These are phyloP conservation scores for Eremochloa ophiuroides DNA, from an alignment of 176 grass and related monocot genomes.

Conservation along the genomic window DNA sequence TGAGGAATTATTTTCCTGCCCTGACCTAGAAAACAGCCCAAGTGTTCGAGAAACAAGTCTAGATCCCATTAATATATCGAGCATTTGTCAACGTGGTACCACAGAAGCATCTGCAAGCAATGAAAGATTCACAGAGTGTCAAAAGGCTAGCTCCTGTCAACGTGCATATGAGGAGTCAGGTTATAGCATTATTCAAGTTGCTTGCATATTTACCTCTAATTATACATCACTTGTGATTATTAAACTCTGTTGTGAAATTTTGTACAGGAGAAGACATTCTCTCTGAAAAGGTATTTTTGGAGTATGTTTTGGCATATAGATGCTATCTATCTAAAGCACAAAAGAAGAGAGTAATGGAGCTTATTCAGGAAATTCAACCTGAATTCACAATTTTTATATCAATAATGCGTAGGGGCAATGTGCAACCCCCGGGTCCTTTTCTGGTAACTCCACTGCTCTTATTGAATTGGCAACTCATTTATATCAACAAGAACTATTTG, in stretches of 20 bases:
- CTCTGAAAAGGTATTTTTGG: not conserved
- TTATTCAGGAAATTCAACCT: slow-evolving; percentile 22
- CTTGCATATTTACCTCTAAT: not conserved
- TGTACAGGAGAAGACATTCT: slow-evolving; percentile 3
- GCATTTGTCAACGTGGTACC: not conserved
- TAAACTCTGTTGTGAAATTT: not conserved
- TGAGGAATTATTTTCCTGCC: slow-evolving; percentile 22
- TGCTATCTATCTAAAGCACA: slow-evolving; percentile 21
- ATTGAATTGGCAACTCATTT: not conserved
- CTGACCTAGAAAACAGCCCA: not conserved
- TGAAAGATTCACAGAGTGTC: not conserved
- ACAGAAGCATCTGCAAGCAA: not conserved
- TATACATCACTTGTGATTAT: not conserved
- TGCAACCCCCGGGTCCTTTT: not conserved
- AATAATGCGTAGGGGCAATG: slow-evolving; percentile 13
- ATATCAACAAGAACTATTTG: not conserved
- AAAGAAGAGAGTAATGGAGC: slow-evolving; percentile 13
- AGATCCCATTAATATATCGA: not conserved
- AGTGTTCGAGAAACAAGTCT: not conserved
- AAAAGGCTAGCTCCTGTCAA: not conserved
- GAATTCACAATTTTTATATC: slow-evolving; percentile 20
- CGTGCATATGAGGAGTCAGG: slow-evolving; percentile 1
- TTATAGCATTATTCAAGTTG: slow-evolving; percentile 8
- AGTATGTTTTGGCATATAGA: slow-evolving; percentile 12
- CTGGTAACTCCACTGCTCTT: slow-evolving; percentile 10